These are phyloP conservation scores for Amniculicola lignicola DNA, from an alignment of 495 filamentous ascomycete species.

Conservation along the genomic window DNA sequence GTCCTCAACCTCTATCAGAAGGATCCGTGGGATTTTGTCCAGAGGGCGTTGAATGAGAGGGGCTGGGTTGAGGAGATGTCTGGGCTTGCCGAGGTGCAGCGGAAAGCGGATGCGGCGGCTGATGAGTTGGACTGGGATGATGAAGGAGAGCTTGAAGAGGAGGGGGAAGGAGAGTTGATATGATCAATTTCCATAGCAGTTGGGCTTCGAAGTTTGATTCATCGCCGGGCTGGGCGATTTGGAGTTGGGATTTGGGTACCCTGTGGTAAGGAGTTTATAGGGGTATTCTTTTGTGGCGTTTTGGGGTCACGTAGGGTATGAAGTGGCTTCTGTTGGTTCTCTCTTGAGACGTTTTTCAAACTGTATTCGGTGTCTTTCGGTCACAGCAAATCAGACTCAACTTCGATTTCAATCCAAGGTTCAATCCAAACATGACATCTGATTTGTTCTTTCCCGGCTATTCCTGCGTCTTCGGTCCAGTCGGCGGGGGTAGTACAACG, in stretches of 20 bases:
- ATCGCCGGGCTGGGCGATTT: neutral
- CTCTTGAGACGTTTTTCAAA: too few species aligned
- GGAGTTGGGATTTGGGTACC: neutral
- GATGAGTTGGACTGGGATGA: constrained; percentile 62
- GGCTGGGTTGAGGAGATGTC: constrained; percentile 89
- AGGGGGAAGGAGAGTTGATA: constrained; percentile 40
- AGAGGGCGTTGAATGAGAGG: constrained; percentile 74
- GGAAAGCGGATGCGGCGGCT: constrained; percentile 67
- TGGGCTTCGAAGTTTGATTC: neutral
- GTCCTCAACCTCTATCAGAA: constrained; percentile 68
- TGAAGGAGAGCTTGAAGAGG: constrained; percentile 50
- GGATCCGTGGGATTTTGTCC: constrained; percentile 85
- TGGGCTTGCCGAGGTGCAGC: constrained; percentile 87
- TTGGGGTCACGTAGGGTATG: too few species aligned
- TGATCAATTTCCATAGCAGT: constrained; percentile 11
- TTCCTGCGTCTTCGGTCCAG: too few species aligned
- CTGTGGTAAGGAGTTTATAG: too few species aligned
- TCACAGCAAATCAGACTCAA: too few species aligned
- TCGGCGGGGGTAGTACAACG: too few species aligned
- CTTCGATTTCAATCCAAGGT: too few species aligned
- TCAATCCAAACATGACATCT: too few species aligned
- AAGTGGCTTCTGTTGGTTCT: too few species aligned
- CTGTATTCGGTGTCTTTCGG: too few species aligned
- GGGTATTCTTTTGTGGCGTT: too few species aligned
- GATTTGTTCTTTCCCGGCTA: too few species aligned